Percentiles rank a stretch among this genome's conserved stretches.
These are phyloP conservation scores for Leishmania aethiopica DNA, from an alignment of 208 protist genomes.

Conservation along the genomic window DNA sequence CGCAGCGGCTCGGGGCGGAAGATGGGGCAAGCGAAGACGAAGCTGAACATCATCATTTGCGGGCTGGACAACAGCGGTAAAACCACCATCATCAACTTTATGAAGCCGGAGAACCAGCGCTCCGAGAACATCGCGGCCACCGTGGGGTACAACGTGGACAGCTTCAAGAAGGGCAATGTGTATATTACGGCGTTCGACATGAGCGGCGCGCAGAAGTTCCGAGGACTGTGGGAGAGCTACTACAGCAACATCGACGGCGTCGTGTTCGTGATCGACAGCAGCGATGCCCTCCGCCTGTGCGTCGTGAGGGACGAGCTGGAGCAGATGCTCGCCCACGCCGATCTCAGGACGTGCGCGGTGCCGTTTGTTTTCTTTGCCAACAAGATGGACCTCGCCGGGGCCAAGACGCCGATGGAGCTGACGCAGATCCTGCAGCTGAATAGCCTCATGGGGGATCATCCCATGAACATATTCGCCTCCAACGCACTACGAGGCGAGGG, in stretches of 20 bases:
- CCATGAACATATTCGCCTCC: conserved; percentile 88
- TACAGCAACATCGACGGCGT: conserved; percentile 95
- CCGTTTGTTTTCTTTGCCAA: conserved; percentile 92
- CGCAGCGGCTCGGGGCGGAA: not conserved
- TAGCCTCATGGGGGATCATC: conserved; percentile 62
- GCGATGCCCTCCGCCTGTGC: conserved; percentile 82
- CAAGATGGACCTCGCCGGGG: conserved; percentile 90
- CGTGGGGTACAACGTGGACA: conserved; percentile 94
- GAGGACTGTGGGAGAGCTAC: conserved; percentile 97
- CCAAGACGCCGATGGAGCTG: conserved; percentile 81
- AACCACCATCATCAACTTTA: conserved; percentile 97
- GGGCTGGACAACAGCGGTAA: conserved; percentile 96
- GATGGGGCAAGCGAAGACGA: conserved; percentile 88
- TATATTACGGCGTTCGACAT: conserved; percentile 99
- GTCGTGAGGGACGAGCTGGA: conserved; percentile 89
- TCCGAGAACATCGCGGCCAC: conserved; percentile 95
- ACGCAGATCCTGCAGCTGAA: conserved; percentile 80
- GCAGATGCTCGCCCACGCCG: conserved; percentile 72
- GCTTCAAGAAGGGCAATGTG: conserved; percentile 94
- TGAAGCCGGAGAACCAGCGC: conserved; percentile 95
- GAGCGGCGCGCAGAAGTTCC: conserved; percentile 97
- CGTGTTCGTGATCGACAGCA: conserved; percentile 95
- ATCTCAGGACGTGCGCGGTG: conserved; percentile 40
- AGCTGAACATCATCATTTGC: conserved; percentile 84
- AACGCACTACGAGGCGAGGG: conserved; percentile 71